These are phyloP conservation scores for Xylaria bambusicola DNA, from an alignment of 495 filamentous ascomycete genomes.

Conservation along the genomic window DNA sequence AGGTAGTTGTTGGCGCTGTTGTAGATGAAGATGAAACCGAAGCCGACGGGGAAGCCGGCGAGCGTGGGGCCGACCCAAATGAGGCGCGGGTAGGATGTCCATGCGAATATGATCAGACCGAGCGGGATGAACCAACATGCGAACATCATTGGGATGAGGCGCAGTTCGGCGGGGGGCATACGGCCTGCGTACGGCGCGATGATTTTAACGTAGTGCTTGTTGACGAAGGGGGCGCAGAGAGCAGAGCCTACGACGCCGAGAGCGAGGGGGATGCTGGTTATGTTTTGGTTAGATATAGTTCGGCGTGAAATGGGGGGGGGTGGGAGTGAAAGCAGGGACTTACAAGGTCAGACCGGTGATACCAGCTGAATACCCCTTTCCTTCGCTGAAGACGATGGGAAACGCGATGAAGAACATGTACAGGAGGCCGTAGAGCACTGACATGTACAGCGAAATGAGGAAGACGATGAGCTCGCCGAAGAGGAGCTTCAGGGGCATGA, in stretches of 20 bases:
- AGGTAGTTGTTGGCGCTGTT: constrained; percentile 79
- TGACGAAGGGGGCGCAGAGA: constrained; percentile 67
- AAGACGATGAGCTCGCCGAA: constrained; percentile 79
- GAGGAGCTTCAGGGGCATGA: constrained; percentile 78
- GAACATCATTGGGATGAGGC: constrained; percentile 83
- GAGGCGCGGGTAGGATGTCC: constrained; percentile 68
- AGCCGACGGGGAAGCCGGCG: constrained; percentile 75
- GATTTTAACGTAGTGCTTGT: constrained; percentile 72
- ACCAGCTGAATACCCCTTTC: constrained; percentile 71
- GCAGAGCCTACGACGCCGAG: constrained; percentile 60
- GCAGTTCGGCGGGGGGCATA: constrained; percentile 70
- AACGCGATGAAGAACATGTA: constrained; percentile 86
- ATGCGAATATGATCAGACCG: constrained; percentile 82
- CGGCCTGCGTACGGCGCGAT: constrained; percentile 57
- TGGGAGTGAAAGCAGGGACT: too few relatives aligned
- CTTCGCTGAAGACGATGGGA: constrained; percentile 75
- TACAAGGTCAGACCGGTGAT: constrained; percentile 77
- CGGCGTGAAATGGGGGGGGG: neutral
- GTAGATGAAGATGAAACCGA: constrained; percentile 85
- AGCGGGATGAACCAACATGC: constrained; percentile 79
- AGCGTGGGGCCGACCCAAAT: constrained; percentile 72
- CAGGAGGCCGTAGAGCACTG: constrained; percentile 72
- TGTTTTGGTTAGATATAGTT: too few relatives aligned
- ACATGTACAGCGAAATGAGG: constrained; percentile 77
- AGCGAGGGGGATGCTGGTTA: constrained; percentile 29